Conservation (phyloP, 768 basidiomycete species). For the Agrocybe chaxingu region DNA sequence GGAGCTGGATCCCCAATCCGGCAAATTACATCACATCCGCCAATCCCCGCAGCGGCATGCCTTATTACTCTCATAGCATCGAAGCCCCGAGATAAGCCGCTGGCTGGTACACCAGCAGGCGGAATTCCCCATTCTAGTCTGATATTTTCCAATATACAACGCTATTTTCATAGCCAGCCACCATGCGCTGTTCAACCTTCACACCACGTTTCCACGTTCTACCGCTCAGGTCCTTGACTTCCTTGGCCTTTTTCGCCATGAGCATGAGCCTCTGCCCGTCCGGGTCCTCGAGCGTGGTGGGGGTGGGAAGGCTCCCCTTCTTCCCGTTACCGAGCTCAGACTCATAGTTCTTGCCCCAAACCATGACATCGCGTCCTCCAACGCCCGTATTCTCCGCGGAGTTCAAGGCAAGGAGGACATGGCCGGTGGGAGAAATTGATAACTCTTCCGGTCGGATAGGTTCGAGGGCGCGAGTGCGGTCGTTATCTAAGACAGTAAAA, state of each 20-base stretch:
- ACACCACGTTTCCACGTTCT: constrained; percentile 57
- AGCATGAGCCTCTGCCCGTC: constrained; percentile 63
- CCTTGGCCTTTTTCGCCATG: constrained; percentile 41
- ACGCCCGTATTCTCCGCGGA: constrained; percentile 48
- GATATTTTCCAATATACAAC: constrained; percentile 69
- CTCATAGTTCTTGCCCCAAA: constrained; percentile 72
- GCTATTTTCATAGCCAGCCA: constrained; percentile 62
- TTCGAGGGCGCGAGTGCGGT: constrained; percentile 52
- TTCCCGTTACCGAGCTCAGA: constrained; percentile 78
- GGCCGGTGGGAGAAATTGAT: constrained; percentile 70
- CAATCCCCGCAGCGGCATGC: too few species aligned
- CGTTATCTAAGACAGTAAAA: constrained; percentile 56
- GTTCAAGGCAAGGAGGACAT: constrained; percentile 72
- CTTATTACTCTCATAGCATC: too few species aligned
- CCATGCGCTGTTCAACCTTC: constrained; percentile 61
- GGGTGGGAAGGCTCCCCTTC: constrained; percentile 53
- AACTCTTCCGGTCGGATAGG: constrained; percentile 63
- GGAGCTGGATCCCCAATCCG: too few species aligned
- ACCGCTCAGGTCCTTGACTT: constrained; percentile 58
- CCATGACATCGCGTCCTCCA: constrained; percentile 63
- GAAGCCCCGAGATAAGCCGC: too few species aligned
- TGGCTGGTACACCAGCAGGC: too few species aligned
- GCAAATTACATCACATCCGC: too few species aligned
- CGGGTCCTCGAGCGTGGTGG: constrained; percentile 45
- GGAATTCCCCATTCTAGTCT: not conserved